A percentile compares a stretch with the other conserved stretches of the same genome.
Evolutionary conservation across 108 stramenopile species (phyloP).

Genomic region (Cyclostephanos tholiformis): DNA sequence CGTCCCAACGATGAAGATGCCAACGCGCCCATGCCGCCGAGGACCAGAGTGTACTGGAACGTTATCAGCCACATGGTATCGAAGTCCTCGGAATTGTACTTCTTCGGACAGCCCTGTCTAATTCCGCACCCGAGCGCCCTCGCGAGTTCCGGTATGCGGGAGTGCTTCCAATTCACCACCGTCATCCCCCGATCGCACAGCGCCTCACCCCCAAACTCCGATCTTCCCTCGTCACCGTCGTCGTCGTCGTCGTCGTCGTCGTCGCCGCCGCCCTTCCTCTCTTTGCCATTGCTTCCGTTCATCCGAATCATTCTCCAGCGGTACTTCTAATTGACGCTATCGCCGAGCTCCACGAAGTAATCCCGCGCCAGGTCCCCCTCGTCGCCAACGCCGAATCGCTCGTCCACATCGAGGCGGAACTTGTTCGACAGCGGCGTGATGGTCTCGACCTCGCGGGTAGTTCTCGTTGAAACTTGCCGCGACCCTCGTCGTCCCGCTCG

Average conservation of each 20-base stretch:
- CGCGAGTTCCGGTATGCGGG: constrained; percentile 39
- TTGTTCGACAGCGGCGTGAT: constrained; percentile 32
- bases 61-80: constrained; percentile 50
- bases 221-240: background rate
- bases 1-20: background rate
- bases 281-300: too few relatives aligned
- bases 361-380: constrained; percentile 37
- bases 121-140: constrained; percentile 46
- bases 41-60: constrained; percentile 27
- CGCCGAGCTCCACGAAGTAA: constrained; percentile 31
- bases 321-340: constrained; percentile 30
- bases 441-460: constrained; percentile 45
- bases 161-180: constrained; percentile 54
- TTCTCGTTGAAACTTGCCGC: constrained; percentile 29
- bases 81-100: constrained; percentile 42
- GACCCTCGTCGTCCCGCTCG: constrained; percentile 18
- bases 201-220: background rate
- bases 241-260: background rate
- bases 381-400: constrained; percentile 43
- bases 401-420: constrained; percentile 37
- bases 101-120: constrained; percentile 40
- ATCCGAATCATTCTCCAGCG: background rate
- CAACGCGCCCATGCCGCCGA: background rate
- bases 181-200: constrained; percentile 39
- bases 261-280: too few relatives aligned